Conservation (phyloP, 2,329 filamentous ascomycete species). For the Stromatinia cepivora region DNA sequence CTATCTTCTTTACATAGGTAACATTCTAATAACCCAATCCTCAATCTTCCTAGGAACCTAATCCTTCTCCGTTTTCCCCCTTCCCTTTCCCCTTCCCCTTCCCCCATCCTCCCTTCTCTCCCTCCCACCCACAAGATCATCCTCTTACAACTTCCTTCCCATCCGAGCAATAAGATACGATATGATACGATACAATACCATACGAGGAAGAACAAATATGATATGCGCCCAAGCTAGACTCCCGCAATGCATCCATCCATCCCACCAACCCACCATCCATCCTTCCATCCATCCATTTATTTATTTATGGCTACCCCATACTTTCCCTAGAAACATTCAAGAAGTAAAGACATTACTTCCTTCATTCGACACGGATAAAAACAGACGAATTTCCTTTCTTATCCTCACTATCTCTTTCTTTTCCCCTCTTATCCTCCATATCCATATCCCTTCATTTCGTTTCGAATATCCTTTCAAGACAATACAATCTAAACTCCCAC, state of each 20-base stretch:
- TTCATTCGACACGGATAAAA: constrained; percentile 15
- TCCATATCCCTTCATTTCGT: background rate
- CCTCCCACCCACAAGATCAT: no score
- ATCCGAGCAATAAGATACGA: constrained; percentile 11
- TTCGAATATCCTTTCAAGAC: background rate
- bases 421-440: background rate
- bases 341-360: constrained; percentile 21
- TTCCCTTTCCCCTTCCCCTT: background rate
- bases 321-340: constrained; percentile 23
- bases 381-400: constrained; percentile 6
- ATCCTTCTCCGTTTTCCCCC: background rate
- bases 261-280: constrained; percentile 8
- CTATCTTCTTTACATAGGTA: background rate
- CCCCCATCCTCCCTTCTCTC: no score
- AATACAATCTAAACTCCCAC: background rate
- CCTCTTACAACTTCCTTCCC: background rate
- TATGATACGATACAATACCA: background rate
- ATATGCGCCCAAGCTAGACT: constrained; percentile 26
- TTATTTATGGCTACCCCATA: background rate
- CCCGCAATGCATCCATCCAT: constrained; percentile 29
- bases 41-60: background rate
- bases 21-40: constrained; percentile 10
- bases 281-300: background rate
- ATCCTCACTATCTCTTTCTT: background rate
- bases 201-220: constrained; percentile 15